These are phyloP conservation scores for Ceratopteris richardii DNA, from an alignment of 75 land plant species.

Conservation along the genomic window DNA sequence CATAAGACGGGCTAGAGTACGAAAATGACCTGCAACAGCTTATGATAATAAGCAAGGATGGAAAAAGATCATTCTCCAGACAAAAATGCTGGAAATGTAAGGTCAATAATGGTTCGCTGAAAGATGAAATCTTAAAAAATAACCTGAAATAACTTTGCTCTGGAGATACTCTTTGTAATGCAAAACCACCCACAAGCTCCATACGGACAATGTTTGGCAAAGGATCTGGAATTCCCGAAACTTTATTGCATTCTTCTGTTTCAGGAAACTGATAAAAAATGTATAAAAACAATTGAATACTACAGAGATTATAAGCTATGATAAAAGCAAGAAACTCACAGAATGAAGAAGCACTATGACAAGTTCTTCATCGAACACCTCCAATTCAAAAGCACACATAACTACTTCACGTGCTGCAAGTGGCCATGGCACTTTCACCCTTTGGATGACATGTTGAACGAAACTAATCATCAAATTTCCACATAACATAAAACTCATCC, in stretches of 20 bases:
- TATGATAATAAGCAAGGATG: no score
- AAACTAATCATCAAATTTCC: no score
- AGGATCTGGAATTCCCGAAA: constrained; percentile 44
- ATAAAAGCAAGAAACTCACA: constrained; percentile 29
- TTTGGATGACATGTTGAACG: constrained; percentile 16
- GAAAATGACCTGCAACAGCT: no score
- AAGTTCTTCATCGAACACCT: constrained; percentile 69
- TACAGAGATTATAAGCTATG: no score
- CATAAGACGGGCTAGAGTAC: no score
- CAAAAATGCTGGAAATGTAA: no score
- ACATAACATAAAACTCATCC: no score
- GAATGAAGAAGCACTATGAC: constrained; percentile 58
- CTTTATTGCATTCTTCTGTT: constrained; percentile 25
- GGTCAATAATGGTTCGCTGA: no score
- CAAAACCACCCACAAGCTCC: constrained; percentile 81
- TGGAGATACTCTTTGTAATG: constrained; percentile 56
- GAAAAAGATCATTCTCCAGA: no score
- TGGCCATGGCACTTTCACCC: constrained; percentile 96
- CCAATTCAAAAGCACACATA: constrained; percentile 67
- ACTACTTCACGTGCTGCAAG: constrained; percentile 66
- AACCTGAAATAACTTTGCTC: constrained; percentile 72
- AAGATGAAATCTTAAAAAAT: no score
- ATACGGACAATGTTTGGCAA: constrained; percentile 54
- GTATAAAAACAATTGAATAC: no score
- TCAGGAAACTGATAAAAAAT: no score